phyloP scores from a whole-genome alignment of 2,329 filamentous ascomycete species.

The Macrophomina pseudophaseolina region DNA sequence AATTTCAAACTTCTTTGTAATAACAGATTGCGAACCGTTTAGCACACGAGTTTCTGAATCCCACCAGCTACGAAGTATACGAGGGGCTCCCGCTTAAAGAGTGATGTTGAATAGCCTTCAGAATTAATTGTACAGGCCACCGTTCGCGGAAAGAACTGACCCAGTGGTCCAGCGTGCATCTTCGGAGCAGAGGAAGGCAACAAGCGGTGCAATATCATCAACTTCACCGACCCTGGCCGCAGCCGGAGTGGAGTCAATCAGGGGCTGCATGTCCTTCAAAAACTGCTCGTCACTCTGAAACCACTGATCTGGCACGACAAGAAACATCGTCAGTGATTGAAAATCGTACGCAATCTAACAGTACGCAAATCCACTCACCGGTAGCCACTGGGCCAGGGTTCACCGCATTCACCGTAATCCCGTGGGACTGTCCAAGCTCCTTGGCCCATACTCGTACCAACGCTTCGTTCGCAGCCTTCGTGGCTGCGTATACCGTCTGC shows the following conservation, averaged over 20 bases:
- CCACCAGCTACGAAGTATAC: no score
- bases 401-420: constrained; percentile 63
- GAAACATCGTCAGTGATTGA: neutral
- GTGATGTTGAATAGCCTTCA: neutral
- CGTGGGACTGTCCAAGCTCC: constrained; percentile 56
- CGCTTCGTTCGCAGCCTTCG: constrained; percentile 63
- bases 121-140: neutral
- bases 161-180: neutral
- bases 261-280: neutral
- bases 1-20: no score
- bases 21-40: no score
- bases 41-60: no score
- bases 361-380: neutral
- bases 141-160: neutral
- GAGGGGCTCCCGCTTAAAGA: no score
- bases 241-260: neutral
- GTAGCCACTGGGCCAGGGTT: constrained; percentile 58
- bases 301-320: neutral
- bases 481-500: constrained; percentile 56
- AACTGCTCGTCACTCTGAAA: neutral
- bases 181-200: neutral
- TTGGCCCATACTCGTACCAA: constrained; percentile 61
- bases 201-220: neutral
- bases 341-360: neutral
- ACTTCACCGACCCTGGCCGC: neutral